Evolutionary conservation across 2,329 filamentous ascomycete species (phyloP), one percentile per base, ranked within the genome.

Genomic region (Didymella sp.): DNA sequence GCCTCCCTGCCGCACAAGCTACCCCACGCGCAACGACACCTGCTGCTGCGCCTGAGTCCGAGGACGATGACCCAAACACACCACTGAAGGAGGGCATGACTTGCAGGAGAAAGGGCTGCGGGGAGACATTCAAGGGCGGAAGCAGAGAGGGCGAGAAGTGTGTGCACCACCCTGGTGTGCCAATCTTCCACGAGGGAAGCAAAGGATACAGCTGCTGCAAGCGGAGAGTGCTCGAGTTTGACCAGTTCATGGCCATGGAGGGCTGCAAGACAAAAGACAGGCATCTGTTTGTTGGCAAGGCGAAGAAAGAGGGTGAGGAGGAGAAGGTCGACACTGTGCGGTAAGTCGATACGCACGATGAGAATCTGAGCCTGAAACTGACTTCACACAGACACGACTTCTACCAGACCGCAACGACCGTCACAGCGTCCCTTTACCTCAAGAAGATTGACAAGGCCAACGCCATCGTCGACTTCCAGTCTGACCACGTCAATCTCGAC

Each of bases 121-220:
- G 86, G 11, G 79, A 79, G 15, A 81, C 79, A 37, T 96, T 92
- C 77, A 83, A 82, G 53, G 84, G 69, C 2, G 68, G 66, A 17
- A 56, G 60, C n/a, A 64, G 74, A 17, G 86, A 89, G 28, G 85
- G 82, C 1, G 93, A 97, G 80, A 82, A 86, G 59, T 99, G 95
- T 74, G 83, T 91, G 43, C 89, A 96, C 72, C 95, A 99, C 77
- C 93, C 95, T 0, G 95, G 95, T 4, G 86, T 85, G 21, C 91
- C 95, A 22, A 89, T 99, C 65, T 99, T 99, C 80, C 95, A 99
- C 76, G 95, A 99, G 80, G 95, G 95, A 31, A 96, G 91, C 51
- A 99, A 99, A 81, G 95, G 95, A 1, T 99, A 95, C 84, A 92
- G 88, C 58, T 99, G 95, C 82, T 99, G 95, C 80, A 98, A 98